Evolutionary conservation across 2,329 filamentous ascomycete species (phyloP).

Genomic region (Claviceps sp.): DNA sequence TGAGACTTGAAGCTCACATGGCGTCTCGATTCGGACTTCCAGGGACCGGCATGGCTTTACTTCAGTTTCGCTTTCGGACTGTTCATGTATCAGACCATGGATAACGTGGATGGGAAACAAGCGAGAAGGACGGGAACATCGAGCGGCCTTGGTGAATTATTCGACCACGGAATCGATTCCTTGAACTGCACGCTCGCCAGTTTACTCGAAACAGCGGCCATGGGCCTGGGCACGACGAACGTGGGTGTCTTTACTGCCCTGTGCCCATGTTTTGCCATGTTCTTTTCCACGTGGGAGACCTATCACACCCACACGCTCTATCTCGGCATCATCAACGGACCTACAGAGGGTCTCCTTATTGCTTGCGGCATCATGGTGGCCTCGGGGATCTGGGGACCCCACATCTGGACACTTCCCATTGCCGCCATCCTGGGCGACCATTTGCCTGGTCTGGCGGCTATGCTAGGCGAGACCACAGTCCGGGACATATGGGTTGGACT

Average conservation of each 20-base stretch:
- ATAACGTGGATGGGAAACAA: constrained; percentile 98
- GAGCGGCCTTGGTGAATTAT: constrained; percentile 86
- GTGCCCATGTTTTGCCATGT: constrained; percentile 90
- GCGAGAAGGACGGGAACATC: constrained; percentile 89
- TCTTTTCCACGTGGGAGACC: constrained; percentile 99
- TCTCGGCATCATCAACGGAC: constrained; percentile 91
- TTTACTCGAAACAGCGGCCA: constrained; percentile 79
- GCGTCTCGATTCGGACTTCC: neutral
- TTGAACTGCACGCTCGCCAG: constrained; percentile 92
- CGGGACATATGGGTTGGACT: constrained; percentile 78
- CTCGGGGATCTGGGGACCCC: constrained; percentile 77
- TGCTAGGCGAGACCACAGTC: constrained; percentile 60
- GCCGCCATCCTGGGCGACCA: constrained; percentile 48
- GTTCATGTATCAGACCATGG: constrained; percentile 99
- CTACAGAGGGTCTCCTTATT: constrained; percentile 86
- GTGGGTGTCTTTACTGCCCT: constrained; percentile 85
- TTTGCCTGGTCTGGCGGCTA: constrained; percentile 36
- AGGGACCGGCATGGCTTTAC: constrained; percentile 86
- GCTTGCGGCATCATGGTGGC: constrained; percentile 75
- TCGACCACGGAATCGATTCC: constrained; percentile 97
- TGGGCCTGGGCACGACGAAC: constrained; percentile 75
- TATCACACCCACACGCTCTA: constrained; percentile 98
- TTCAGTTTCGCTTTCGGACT: constrained; percentile 90
- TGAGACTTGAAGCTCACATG: neutral
- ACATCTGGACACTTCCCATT: constrained; percentile 71